Evolutionary conservation across 2,329 filamentous ascomycete genomes (phyloP), one percentile per base, ranked within the genome.

Genomic region (Trichophyton verrucosum): DNA sequence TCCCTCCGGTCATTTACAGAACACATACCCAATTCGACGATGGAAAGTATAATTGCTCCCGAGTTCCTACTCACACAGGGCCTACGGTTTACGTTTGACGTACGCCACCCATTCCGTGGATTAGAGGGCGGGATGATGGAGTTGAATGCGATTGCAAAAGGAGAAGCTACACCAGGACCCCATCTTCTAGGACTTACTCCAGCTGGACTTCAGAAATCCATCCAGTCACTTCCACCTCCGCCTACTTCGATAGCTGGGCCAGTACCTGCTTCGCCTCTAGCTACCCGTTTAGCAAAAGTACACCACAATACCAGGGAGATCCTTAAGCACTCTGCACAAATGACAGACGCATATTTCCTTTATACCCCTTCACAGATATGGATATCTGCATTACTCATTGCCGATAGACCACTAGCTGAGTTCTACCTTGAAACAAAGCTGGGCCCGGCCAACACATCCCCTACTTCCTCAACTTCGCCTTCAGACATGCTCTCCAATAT

Each of bases 261-360:
- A 9, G 60, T 33, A 40, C 64, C 67, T 2, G 65, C 69, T 3
- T 64, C 66, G 2, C 73, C 73, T 0, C 68, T 74, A 58, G 66
- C 70, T 27, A 72, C 78, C 61, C 77, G 83, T 20, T 77, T 85
- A 58, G 76, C 76, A 30, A 78, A 79, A 9, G 89, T 89, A 0
- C 91, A 95, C 70, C 78, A 79, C n/a, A 81, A 81, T 59, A 88
- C 91, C 0, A 82, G 88, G 47, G 83, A 86, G 20, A 80, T 89
- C 55, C 82, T 95, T 60, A 89, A 89, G 70, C 87, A 85, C 60
- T 88, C 89, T 61, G 88, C 91, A 0, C 78, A 95, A 58, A 81
- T 96, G 63, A 96, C 92, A 27, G 94, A 99, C 68, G 91, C 84
- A n/a, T 97, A 97, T 76, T 96, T 97, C 75, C 87, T 96, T 73